These are phyloP conservation scores for Litchi chinensis DNA, from an alignment of 345 rosid species.

Conservation along the genomic window DNA sequence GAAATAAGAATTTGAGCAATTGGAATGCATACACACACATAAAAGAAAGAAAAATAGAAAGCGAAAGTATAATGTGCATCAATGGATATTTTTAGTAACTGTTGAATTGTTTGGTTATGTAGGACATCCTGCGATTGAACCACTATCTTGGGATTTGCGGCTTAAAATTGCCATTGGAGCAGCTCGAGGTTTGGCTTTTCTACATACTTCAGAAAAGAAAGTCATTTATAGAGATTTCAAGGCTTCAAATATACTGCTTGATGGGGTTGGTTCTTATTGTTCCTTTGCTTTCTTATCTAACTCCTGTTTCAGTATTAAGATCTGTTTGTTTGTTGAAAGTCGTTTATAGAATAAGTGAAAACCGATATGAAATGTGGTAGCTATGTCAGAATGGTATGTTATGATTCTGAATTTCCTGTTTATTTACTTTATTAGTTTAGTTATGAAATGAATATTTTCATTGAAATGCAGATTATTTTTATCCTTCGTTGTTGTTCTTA, in stretches of 20 bases:
- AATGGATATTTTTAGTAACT: constrained; percentile 3
- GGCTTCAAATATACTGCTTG: constrained; percentile 87
- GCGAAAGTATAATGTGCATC: background rate
- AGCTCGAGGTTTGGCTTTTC: constrained; percentile 77
- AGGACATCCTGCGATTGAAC: constrained; percentile 52
- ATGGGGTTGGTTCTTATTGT: constrained; percentile 48
- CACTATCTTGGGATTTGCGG: constrained; percentile 78
- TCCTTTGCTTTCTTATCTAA: background rate
- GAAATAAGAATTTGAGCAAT: constrained; percentile 51
- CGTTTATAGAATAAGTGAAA: background rate
- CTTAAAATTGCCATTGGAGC: constrained; percentile 77
- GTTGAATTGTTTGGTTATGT: constrained; percentile 20
- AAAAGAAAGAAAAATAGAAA: background rate
- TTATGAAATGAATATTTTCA: background rate
- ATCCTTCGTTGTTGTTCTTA: background rate
- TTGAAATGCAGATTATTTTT: background rate
- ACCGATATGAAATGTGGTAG: background rate
- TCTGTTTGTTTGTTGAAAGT: background rate
- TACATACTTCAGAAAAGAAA: constrained; percentile 67
- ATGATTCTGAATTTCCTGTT: background rate
- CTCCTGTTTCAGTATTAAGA: background rate
- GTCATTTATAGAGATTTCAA: constrained; percentile 90
- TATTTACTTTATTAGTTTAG: background rate
- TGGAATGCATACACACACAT: background rate
- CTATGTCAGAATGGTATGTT: background rate